Evolutionary conservation across 208 protist genomes (phyloP).

Genomic region (Trypanosoma boissoni): DNA sequence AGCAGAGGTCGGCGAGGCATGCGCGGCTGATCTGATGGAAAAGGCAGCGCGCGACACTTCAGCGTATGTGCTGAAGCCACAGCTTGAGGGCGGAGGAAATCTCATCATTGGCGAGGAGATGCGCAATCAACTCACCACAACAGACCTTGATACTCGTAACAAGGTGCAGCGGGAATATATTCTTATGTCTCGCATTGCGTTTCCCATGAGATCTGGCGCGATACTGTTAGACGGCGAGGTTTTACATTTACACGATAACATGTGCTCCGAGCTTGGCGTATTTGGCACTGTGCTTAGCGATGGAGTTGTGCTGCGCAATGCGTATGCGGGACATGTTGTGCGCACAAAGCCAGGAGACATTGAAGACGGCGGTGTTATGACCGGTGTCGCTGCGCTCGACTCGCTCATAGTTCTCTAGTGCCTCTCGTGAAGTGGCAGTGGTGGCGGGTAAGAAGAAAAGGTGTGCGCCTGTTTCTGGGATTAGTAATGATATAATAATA

Average conservation of each 20-base stretch:
- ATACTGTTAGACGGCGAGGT: conserved; percentile 60
- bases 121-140: conserved; percentile 23
- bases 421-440: not conserved
- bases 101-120: conserved; percentile 82
- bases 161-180: conserved; percentile 84
- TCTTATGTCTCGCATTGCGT: conserved; percentile 89
- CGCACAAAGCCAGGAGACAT: conserved; percentile 88
- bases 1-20: conserved; percentile 37
- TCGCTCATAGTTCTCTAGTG: conserved; percentile 34
- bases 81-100: conserved; percentile 95
- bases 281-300: conserved; percentile 74
- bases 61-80: conserved; percentile 94
- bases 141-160: conserved; percentile 27
- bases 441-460: no score
- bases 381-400: conserved; percentile 92
- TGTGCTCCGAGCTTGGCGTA: conserved; percentile 89
- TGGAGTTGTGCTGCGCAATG: conserved; percentile 35
- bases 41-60: conserved; percentile 63
- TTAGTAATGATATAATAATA: no score
- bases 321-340: conserved; percentile 84
- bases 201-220: conserved; percentile 38
- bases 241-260: conserved; percentile 43
- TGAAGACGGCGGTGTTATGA: conserved; percentile 94
- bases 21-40: conserved; percentile 53
- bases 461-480: no score